Base-by-base conservation (phyloP, 805 yeast genomes). In the Yarrowia divulgata region DNA sequence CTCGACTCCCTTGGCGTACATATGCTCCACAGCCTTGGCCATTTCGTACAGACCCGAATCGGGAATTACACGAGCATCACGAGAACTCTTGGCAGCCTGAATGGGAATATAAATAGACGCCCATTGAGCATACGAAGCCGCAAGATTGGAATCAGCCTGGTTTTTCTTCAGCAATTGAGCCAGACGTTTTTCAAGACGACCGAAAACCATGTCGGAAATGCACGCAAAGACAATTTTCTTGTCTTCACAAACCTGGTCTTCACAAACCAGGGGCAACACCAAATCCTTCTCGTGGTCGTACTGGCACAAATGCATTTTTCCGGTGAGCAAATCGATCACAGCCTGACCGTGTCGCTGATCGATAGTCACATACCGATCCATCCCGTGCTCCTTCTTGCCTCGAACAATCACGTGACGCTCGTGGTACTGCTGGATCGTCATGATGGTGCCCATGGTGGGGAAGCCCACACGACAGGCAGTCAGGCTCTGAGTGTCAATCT, bases 351-450 rank as follows among this genome's bases (percentile, higher is more conserved):
- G n/a, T 5, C 55, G 39, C 19, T 16, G 9, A 8, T 49, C 55
- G 16, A 49, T 49, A 8, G 55, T 32, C 55, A 49, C 55, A 12
- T 49, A 49, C 7, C 55, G 12, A 7, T 49, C 55, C 55, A 49
- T 49, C 8, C n/a, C 7, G 16, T 32, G 55, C 37, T 49, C 55
- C 39, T 49, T 49, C 13, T 16, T 16, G 19, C 55, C 55, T 8
- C 39, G 19, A 4, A 49, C 39, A 32, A 49, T 49, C 4, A 12
- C 39, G 13, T 49, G 37, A 10, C 37, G 18, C 19, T 49, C 39
- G 23, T 32, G 55, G 8, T 10, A 8, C 1, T 19, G 37, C 37
- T 16, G 18, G 12, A 13, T 32, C 10, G 55, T 49, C 55, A 49
- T 32, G 14, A 49, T 49, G 1, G 55, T 49, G 7, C 55, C 55